Evolutionary conservation across 306 rosid genomes (phyloP).

Genomic region (Betula pendula): DNA sequence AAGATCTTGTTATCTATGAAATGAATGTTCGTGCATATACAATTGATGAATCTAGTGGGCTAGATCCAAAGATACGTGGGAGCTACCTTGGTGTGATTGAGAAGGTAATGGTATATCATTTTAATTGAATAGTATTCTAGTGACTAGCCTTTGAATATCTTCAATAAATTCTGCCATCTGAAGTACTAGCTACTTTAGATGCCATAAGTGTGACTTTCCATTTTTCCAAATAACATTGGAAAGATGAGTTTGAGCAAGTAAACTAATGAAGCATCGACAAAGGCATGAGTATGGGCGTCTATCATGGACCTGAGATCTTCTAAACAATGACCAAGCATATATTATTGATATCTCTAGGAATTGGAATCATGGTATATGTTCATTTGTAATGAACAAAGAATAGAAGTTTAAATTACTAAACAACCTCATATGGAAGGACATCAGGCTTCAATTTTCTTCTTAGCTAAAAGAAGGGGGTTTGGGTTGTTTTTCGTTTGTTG

Average conservation of each 20-base stretch:
- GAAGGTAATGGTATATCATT: constrained; percentile 59
- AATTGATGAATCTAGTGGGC: constrained; percentile 75
- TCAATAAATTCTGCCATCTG: constrained; percentile 9
- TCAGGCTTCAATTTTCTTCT: no score
- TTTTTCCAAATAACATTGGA: neutral
- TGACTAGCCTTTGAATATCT: neutral
- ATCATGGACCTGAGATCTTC: neutral
- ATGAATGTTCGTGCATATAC: constrained; percentile 96
- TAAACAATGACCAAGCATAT: no score
- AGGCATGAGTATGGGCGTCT: neutral
- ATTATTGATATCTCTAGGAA: no score
- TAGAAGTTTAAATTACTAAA: no score
- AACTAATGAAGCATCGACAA: neutral
- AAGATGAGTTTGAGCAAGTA: neutral
- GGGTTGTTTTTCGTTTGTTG: no score
- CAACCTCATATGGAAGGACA: no score
- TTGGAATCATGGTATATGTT: no score
- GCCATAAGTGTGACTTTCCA: neutral
- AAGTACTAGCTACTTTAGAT: constrained; percentile 2
- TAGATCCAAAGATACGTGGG: constrained; percentile 65
- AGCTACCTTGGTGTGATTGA: constrained; percentile 93
- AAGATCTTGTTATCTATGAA: constrained; percentile 92
- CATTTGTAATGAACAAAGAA: no score
- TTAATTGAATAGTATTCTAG: constrained; percentile 2
- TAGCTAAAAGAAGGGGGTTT: no score